Evolutionary conservation across 2,329 filamentous ascomycete genomes (phyloP), one percentile per base, ranked within the genome.

Genomic region (Cordyceps pruinosa): DNA sequence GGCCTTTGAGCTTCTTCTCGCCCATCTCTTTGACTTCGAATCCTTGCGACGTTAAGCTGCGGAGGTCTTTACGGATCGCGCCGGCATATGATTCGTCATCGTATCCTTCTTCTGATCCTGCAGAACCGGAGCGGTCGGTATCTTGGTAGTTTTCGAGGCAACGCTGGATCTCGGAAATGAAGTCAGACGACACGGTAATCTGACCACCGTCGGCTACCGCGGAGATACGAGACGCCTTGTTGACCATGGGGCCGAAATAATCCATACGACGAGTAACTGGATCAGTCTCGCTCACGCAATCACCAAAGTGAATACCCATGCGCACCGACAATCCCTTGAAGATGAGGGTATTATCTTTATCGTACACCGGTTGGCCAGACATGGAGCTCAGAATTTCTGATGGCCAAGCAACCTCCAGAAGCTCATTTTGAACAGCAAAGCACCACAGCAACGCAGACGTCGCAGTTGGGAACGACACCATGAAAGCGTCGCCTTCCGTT

Each of bases 241-340:
- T 99, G 66, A 99, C 94, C 91, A 99, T 99, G 15, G 94, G 94
- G 0, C 94, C 94, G 69, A 97, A 99, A 74, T 99, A 99, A 67
- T 99, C 94, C 94, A 99, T 99, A 61, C 94, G 90, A 58, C 92
- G 88, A 1, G 94, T 99, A 50, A 99, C 92, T 0, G 94, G 94
- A 71, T 99, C 94, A 49, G 88, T 88, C 72, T 99, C 94, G 69
- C 91, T 96, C 65, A 99, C 91, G 6, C 93, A 94, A 59, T 89
- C 86, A 63, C 94, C 94, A 83, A 88, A 99, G 71, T 99, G 94
- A 60, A 96, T 90, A 65, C 94, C 94, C 94, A 99, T 99, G 59
- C 94, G 85, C 42, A 99, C 94, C 12, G 92, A 97, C 53, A 99
- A 75, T 60, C 94, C 94, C 61, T 89, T 89, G 78, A 97, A 97